A percentile compares a stretch with the other conserved stretches of the same genome.
phyloP scores from a whole-genome alignment of 306 rosid genomes.

The Dryas alaskensis region DNA sequence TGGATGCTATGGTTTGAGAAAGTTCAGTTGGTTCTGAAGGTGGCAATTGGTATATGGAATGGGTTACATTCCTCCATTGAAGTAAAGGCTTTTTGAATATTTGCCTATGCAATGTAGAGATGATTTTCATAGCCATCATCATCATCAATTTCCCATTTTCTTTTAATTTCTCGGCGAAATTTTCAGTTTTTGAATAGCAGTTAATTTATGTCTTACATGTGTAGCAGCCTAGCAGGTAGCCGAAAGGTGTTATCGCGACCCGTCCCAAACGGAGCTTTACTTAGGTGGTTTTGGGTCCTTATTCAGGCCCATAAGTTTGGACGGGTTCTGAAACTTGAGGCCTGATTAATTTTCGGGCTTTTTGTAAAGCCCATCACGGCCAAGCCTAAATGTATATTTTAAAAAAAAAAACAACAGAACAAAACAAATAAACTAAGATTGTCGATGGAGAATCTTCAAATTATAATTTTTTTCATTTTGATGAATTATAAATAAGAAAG shows the following conservation, averaged over 20 bases:
- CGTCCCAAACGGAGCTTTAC: too few species aligned
- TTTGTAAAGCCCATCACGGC: too few species aligned
- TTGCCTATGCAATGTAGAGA: background rate
- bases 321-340: too few species aligned
- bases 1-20: constrained; percentile 23
- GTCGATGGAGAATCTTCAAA: too few species aligned
- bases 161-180: background rate
- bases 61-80: constrained; percentile 27
- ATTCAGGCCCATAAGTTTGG: background rate
- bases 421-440: too few species aligned
- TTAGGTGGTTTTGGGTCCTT: background rate
- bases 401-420: too few species aligned
- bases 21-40: constrained; percentile 18
- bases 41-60: background rate
- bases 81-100: constrained; percentile 3
- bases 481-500: background rate
- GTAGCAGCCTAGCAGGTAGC: too few species aligned
- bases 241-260: too few species aligned
- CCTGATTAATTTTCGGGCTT: too few species aligned
- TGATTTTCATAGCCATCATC: constrained; percentile 17
- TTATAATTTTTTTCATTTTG: too few species aligned
- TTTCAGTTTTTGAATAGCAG: background rate
- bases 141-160: background rate
- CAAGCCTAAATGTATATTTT: too few species aligned
- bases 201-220: background rate